Base-by-base conservation (phyloP, 768 basidiomycete species). In the Phanerochaete carnosa region DNA sequence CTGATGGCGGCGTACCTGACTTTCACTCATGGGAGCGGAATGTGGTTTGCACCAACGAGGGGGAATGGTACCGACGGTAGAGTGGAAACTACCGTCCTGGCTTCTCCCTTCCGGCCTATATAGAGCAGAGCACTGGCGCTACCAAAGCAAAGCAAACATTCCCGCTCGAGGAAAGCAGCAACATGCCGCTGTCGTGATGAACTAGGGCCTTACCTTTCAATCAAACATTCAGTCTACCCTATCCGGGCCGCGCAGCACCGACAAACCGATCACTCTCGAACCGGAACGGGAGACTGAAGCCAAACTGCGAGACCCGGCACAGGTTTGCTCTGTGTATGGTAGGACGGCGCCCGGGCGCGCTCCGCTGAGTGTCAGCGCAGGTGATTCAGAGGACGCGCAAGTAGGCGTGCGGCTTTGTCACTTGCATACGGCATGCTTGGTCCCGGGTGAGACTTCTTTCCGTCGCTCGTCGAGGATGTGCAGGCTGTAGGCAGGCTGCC, bases 11-110 rank as follows among this genome's bases (percentile, higher is more conserved):
- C 51, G 19, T n/a, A 62, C 57, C 50, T 58, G 61, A 37, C 16
- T 51, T 9, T 57, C 56, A 35, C 56, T 62, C 57, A 62, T 61
- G 30, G 35, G 37, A 29, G 19, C 35, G 49, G 11, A 19, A 9
- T 25, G 49, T 50, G 26, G 8, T 12, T 3, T 28, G 30, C 30
- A 23, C 49, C 12, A 32, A 50, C 12, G 49, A 32, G 30, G 25
- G n/a, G 49, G 49, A 8, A 9, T 9, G 6, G 39, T 9, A 19
- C 39, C 39, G 39, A 43, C 39, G 19, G 39, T 43, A 19, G 19
- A 43, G 16, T 9, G 39, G 19, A 19, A 4, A 43, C 11, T 43
- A 19, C 4, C 19, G 39, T 19, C 8, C 39, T 43, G 19, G 39
- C 11, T 19, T 7, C 4, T 43, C 39, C 6, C 19, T 7, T 19